Percentiles rank a stretch among this genome's conserved stretches.
phyloP scores from a whole-genome alignment of 352 stramenopile species.

The Pythium guiyangense region DNA sequence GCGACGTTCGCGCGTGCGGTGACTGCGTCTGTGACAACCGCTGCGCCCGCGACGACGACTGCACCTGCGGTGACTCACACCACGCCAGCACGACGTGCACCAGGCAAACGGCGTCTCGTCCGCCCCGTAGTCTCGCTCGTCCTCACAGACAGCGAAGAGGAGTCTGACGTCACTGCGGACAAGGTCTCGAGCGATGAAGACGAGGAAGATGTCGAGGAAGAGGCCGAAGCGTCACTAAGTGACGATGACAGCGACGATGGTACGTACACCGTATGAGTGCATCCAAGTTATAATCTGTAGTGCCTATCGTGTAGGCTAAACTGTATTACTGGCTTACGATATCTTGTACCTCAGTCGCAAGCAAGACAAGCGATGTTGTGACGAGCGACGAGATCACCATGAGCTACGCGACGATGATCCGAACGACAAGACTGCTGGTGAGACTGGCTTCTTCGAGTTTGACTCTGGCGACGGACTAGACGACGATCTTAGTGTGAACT shows the following conservation, averaged over 20 bases:
- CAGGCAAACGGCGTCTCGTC: background rate
- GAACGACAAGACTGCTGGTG: background rate
- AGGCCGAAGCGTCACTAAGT: background rate
- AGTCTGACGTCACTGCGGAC: too few relatives aligned
- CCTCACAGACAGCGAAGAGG: background rate
- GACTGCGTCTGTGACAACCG: too few relatives aligned
- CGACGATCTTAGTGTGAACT: background rate
- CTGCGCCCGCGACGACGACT: too few relatives aligned
- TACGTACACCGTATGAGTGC: background rate
- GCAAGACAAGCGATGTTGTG: too few relatives aligned
- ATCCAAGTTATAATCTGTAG: background rate
- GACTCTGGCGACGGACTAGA: background rate
- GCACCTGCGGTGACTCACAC: too few relatives aligned
- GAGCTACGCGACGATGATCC: background rate
- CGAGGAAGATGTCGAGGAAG: background rate
- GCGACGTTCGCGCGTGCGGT: too few relatives aligned
- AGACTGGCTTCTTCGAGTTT: background rate
- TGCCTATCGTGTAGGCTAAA: background rate
- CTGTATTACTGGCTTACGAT: too few relatives aligned
- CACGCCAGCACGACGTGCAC: background rate
- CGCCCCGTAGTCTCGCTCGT: background rate
- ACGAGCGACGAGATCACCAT: background rate
- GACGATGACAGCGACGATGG: background rate
- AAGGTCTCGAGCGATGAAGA: background rate
- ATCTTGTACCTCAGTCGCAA: too few relatives aligned